Percentiles rank a stretch among this genome's conserved stretches.
These are phyloP conservation scores for Rubus parviflorus DNA, from an alignment of 306 rosid genomes.

Conservation along the genomic window DNA sequence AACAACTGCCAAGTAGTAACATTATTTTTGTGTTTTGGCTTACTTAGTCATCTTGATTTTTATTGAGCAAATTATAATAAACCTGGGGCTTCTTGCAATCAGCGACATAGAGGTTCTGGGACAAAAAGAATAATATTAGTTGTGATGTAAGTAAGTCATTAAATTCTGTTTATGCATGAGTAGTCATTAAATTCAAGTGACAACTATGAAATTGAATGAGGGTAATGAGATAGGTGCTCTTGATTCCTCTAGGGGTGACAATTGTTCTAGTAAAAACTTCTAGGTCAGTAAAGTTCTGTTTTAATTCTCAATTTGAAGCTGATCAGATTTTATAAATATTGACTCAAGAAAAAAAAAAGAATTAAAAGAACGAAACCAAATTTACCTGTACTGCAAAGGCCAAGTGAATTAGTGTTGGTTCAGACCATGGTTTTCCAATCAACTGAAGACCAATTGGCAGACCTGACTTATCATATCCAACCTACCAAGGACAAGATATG, in stretches of 20 bases:
- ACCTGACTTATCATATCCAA: constrained; percentile 77
- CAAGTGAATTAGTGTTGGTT: constrained; percentile 74
- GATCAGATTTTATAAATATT: not conserved
- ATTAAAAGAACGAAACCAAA: not conserved
- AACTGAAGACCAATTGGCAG: constrained; percentile 96
- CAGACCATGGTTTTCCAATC: constrained; percentile 92
- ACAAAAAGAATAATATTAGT: constrained; percentile 14
- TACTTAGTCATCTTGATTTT: constrained; percentile 11
- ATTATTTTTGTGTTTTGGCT: not conserved
- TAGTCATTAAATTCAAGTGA: not conserved
- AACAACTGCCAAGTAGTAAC: not conserved
- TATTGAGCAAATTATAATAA: constrained; percentile 54
- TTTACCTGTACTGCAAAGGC: constrained; percentile 79
- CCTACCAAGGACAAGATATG: constrained; percentile 39
- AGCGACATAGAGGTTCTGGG: constrained; percentile 52
- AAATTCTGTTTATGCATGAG: not conserved
- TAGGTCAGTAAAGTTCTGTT: not conserved
- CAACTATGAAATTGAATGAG: not conserved
- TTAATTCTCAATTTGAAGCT: not conserved
- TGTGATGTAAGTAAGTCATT: not conserved
- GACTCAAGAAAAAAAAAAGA: not conserved
- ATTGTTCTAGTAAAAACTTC: not conserved
- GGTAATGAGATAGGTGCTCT: not conserved
- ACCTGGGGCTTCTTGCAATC: constrained; percentile 64
- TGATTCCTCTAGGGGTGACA: not conserved